Percentiles rank a stretch among this genome's conserved stretches.
Conservation (phyloP, 2,329 filamentous ascomycete genomes). For the Bipolaris oryzae region DNA sequence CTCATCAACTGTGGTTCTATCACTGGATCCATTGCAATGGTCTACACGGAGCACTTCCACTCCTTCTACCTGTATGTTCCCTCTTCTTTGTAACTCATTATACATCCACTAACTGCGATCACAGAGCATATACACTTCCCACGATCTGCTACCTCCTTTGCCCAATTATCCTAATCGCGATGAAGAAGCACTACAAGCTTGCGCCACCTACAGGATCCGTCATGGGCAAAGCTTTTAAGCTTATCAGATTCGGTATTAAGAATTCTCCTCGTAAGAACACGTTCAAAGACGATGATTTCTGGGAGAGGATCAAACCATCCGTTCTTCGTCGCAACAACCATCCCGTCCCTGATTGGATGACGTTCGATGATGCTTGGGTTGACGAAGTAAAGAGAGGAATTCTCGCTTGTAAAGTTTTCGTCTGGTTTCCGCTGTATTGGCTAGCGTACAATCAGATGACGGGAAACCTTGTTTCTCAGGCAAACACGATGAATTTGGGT, state of each 20-base stretch:
- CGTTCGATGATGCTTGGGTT: conserved; percentile 79
- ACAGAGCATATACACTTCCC: conserved; percentile 64
- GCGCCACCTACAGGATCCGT: conserved; percentile 74
- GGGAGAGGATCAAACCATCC: conserved; percentile 68
- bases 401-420: conserved; percentile 48
- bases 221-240: conserved; percentile 67
- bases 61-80: conserved; percentile 69
- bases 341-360: conserved; percentile 72
- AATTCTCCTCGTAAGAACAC: conserved; percentile 29
- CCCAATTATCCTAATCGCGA: conserved; percentile 62
- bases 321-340: conserved; percentile 42
- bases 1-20: conserved; percentile 49
- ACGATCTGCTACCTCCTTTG: conserved; percentile 68
- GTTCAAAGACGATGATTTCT: conserved; percentile 53
- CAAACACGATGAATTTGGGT: conserved; percentile 68
- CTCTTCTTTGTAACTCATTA: no score
- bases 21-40: conserved; percentile 46
- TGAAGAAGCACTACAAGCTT: conserved; percentile 69
- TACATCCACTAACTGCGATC: no score
- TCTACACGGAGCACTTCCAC: conserved; percentile 32
- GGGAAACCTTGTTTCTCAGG: conserved; percentile 71
- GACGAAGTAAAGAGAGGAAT: conserved; percentile 73
- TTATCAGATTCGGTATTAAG: conserved; percentile 59
- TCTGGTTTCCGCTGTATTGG: conserved; percentile 64
- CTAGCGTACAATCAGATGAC: conserved; percentile 62